phyloP scores from a whole-genome alignment of 1,284 basidiomycete genomes.

The Melampsora americana region DNA sequence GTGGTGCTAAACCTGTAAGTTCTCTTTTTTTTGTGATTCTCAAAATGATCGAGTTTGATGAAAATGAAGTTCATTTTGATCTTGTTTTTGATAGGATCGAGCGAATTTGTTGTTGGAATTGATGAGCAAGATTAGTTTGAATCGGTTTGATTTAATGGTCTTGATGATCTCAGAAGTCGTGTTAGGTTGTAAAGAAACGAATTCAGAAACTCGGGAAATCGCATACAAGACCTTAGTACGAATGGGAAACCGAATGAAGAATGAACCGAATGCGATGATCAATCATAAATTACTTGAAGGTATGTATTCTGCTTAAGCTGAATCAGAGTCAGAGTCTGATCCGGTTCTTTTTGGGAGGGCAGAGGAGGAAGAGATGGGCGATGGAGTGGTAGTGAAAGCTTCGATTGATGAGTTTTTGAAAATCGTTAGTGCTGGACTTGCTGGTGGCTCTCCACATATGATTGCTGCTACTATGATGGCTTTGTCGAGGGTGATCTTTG shows the following conservation, averaged over 20 bases:
- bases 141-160: conserved; percentile 77
- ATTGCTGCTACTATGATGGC: conserved; percentile 95
- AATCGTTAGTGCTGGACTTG: conserved; percentile 93
- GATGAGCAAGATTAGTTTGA: conserved; percentile 68
- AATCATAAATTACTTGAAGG: conserved; percentile 62
- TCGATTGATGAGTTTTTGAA: conserved; percentile 89
- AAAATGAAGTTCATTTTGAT: no score
- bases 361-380: not conserved
- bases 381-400: conserved; percentile 62
- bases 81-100: conserved; percentile 65
- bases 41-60: no score
- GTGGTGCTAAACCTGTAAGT: no score
- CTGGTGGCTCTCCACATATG: conserved; percentile 93
- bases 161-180: conserved; percentile 90
- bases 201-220: conserved; percentile 80
- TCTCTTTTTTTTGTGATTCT: not conserved
- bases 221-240: conserved; percentile 86
- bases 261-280: conserved; percentile 71
- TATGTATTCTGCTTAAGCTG: no score
- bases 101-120: conserved; percentile 72
- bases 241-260: conserved; percentile 86
- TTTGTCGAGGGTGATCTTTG: conserved; percentile 87
- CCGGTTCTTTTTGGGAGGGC: conserved; percentile 25
- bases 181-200: conserved; percentile 95
- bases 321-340: no score